Conservation (phyloP, 2,329 filamentous ascomycete genomes). For the Colletotrichum orchidophilum region DNA sequence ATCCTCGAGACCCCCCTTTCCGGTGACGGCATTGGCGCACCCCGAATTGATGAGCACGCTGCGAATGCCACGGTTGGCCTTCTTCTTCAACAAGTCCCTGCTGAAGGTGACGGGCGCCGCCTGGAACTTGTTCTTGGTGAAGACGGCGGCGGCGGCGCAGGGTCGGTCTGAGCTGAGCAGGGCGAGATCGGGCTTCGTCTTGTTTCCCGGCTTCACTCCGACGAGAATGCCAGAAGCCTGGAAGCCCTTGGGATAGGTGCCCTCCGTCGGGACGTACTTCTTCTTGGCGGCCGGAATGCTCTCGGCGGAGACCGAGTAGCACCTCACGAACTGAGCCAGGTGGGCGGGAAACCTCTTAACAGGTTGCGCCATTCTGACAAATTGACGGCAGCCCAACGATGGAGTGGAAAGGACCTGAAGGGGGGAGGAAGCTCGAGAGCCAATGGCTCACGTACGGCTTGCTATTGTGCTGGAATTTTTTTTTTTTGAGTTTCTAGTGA, state of each 20-base stretch:
- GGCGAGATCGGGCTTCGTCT: constrained; percentile 88
- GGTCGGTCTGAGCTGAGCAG: constrained; percentile 87
- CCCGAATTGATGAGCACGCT: constrained; percentile 94
- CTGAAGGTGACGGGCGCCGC: constrained; percentile 93
- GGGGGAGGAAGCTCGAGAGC: constrained; percentile 4
- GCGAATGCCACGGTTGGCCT: constrained; percentile 74
- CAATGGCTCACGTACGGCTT: constrained; percentile 22
- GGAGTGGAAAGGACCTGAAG: not conserved
- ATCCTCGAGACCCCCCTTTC: constrained; percentile 88
- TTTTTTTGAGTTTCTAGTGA: not conserved
- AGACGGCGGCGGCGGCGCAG: constrained; percentile 89
- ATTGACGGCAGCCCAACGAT: constrained; percentile 1
- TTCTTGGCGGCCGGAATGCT: constrained; percentile 81
- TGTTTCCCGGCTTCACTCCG: constrained; percentile 94
- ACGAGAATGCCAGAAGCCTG: constrained; percentile 86
- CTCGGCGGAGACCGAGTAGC: constrained; percentile 68
- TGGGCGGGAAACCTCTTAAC: constrained; percentile 32
- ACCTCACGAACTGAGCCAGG: constrained; percentile 45
- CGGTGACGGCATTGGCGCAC: constrained; percentile 96
- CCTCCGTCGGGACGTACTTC: constrained; percentile 87
- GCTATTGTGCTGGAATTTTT: not conserved
- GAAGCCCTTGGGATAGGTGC: constrained; percentile 92
- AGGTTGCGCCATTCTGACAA: constrained; percentile 30
- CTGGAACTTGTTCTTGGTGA: constrained; percentile 98
- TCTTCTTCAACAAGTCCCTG: constrained; percentile 73